Conservation (phyloP, 83 land plant genomes). For the Isoetes engelmannii region DNA sequence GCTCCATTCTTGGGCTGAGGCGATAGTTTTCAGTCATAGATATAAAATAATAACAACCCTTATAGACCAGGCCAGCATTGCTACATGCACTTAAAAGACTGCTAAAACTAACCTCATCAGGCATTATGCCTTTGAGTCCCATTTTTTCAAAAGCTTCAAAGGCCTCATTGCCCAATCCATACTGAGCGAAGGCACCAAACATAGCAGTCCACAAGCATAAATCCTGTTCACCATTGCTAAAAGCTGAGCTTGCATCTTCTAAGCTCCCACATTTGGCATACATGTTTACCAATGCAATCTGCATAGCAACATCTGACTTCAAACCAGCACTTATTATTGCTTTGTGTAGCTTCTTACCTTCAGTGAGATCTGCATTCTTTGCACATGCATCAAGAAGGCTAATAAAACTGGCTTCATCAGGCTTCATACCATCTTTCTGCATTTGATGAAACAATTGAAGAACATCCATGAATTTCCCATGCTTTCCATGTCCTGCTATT, state of each 20-base stretch:
- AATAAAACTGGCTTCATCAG: slow-evolving; percentile 11
- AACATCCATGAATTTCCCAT: neutral
- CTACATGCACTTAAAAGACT: slow-evolving; percentile 16
- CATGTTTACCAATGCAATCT: neutral
- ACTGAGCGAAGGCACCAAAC: neutral
- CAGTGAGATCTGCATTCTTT: neutral
- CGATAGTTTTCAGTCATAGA: slow-evolving; percentile 4
- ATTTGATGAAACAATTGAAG: neutral
- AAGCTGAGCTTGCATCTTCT: neutral
- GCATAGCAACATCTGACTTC: neutral
- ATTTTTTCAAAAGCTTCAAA: neutral
- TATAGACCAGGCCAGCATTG: slow-evolving; percentile 16
- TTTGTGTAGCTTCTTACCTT: neutral
- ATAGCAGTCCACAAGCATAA: neutral
- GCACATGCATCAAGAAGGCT: slow-evolving; percentile 15
- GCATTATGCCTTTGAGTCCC: neutral
- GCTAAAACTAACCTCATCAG: neutral
- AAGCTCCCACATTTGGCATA: slow-evolving; percentile 1
- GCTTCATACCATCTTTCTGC: slow-evolving; percentile 1
- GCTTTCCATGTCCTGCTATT: neutral
- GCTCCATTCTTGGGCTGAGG: slow-evolving; percentile 3
- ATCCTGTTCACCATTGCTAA: neutral
- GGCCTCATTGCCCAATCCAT: neutral
- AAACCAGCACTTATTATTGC: neutral
- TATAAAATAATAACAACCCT: slow-evolving; percentile 9